phyloP scores from a whole-genome alignment of 2,329 filamentous ascomycete species.

The Endoconidiophora polonica region DNA sequence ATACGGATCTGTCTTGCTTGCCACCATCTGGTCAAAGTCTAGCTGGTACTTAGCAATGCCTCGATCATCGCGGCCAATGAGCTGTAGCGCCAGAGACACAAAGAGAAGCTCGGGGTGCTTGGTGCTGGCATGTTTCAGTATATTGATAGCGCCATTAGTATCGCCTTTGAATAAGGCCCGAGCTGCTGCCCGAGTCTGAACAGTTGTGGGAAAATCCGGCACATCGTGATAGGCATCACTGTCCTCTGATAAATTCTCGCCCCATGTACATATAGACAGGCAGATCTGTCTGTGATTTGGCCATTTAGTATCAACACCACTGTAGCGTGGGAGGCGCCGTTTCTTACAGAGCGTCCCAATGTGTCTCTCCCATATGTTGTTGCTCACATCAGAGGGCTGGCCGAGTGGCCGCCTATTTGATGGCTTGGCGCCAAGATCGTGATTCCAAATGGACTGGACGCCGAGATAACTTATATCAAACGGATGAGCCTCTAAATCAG shows the following conservation, averaged over 20 bases:
- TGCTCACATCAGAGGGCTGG: conserved; percentile 27
- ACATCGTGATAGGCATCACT: conserved; percentile 25
- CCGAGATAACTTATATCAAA: conserved; percentile 64
- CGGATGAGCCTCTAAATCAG: conserved; percentile 51
- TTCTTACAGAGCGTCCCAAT: conserved; percentile 48
- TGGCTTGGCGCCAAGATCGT: conserved; percentile 41
- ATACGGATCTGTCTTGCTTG: conserved; percentile 57
- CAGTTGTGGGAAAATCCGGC: conserved; percentile 33
- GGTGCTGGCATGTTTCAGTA: conserved; percentile 51
- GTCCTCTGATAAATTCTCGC: conserved; percentile 27
- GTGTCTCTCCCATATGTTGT: conserved; percentile 39
- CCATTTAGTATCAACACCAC: conserved; percentile 44
- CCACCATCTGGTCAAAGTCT: conserved; percentile 41
- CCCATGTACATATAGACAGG: conserved; percentile 58
- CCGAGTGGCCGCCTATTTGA: conserved; percentile 30
- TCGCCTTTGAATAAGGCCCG: conserved; percentile 60
- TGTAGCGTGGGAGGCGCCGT: conserved; percentile 43
- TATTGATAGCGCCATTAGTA: conserved; percentile 48
- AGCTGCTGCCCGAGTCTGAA: conserved; percentile 58
- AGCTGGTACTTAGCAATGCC: conserved; percentile 31
- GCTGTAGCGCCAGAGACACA: conserved; percentile 48
- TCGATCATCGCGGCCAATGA: conserved; percentile 35
- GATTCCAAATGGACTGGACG: conserved; percentile 54
- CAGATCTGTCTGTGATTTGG: conserved; percentile 59
- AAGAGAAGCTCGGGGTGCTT: conserved; percentile 49